Evolutionary conservation across 495 filamentous ascomycete species (phyloP).

Genomic region (Venustampulla echinocandica): DNA sequence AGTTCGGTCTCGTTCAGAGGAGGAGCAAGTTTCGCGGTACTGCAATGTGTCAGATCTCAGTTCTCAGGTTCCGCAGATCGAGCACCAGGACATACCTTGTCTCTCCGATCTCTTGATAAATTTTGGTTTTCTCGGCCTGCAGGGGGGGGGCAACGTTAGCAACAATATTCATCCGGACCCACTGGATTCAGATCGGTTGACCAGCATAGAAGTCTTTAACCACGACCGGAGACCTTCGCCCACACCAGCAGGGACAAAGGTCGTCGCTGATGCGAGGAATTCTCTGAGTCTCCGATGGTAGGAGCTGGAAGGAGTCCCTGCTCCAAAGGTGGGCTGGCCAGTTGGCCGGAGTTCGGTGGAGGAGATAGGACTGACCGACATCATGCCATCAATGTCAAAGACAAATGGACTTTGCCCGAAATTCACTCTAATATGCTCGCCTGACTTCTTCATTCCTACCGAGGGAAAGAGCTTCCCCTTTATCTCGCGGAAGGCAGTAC

Average conservation of each 20-base stretch:
- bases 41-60: conserved; percentile 20
- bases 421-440: conserved; percentile 77
- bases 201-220: too few relatives aligned
- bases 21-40: conserved; percentile 50
- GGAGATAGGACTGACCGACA: conserved; percentile 52
- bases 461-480: conserved; percentile 68
- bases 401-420: conserved; percentile 87
- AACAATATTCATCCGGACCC: too few relatives aligned
- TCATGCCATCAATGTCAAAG: conserved; percentile 85
- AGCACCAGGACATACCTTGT: conserved; percentile 25
- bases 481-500: conserved; percentile 72
- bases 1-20: conserved; percentile 65
- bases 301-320: too few relatives aligned
- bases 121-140: conserved; percentile 53
- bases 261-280: too few relatives aligned
- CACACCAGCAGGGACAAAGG: too few relatives aligned
- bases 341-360: too few relatives aligned
- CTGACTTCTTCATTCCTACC: conserved; percentile 86
- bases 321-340: too few relatives aligned
- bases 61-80: background rate
- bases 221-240: too few relatives aligned
- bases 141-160: too few relatives aligned
- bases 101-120: conserved; percentile 32
- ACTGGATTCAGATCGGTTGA: too few relatives aligned
- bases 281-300: too few relatives aligned